These are phyloP conservation scores for Vachellia collinsii DNA, from an alignment of 306 rosid genomes.

Conservation along the genomic window DNA sequence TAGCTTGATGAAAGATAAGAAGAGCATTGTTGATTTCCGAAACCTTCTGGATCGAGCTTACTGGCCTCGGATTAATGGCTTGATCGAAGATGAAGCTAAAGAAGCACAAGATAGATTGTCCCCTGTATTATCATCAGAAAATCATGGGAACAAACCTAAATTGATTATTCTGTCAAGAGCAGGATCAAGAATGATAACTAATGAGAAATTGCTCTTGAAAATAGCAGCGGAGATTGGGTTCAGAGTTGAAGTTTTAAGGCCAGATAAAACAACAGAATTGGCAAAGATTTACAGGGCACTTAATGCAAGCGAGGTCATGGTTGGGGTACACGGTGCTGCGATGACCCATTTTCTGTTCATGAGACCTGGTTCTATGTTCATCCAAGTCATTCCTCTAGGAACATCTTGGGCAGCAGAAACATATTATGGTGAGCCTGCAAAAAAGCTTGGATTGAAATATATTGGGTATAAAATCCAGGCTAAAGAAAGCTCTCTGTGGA, in stretches of 20 bases:
- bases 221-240: conserved; percentile 77
- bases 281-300: conserved; percentile 77
- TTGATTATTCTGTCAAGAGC: conserved; percentile 70
- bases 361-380: conserved; percentile 72
- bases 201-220: conserved; percentile 69
- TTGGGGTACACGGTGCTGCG: conserved; percentile 98
- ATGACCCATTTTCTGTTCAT: conserved; percentile 89
- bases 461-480: conserved; percentile 72
- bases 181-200: conserved; percentile 74
- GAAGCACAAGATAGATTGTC: conserved; percentile 45
- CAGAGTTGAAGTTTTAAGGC: conserved; percentile 61
- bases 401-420: conserved; percentile 88
- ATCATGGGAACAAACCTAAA: conserved; percentile 49
- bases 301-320: conserved; percentile 79
- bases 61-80: conserved; percentile 65
- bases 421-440: conserved; percentile 86
- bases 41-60: conserved; percentile 73
- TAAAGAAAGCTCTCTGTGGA: conserved; percentile 75
- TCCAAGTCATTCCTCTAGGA: conserved; percentile 91
- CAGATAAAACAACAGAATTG: conserved; percentile 67
- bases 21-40: conserved; percentile 72
- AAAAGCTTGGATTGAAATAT: conserved; percentile 82
- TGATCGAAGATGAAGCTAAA: conserved; percentile 59
- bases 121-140: conserved; percentile 37
- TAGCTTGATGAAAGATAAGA: conserved; percentile 58